These are phyloP conservation scores for Backusella sp. DNA, from an alignment of 192 early-diverging fungal species.

Conservation along the genomic window DNA sequence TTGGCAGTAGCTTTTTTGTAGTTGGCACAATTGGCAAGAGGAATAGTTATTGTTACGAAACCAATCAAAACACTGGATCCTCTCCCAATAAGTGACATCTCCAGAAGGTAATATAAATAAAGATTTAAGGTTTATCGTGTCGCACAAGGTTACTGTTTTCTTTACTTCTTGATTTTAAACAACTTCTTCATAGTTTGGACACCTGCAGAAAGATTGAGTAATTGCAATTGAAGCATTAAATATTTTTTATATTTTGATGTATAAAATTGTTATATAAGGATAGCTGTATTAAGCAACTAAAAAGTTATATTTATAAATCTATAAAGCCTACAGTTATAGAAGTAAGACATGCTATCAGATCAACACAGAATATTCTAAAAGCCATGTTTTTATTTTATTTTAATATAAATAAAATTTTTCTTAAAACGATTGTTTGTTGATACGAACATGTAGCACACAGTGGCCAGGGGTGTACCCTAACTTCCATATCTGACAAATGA, in stretches of 20 bases:
- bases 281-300: not conserved
- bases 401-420: not conserved
- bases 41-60: not conserved
- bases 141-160: not conserved
- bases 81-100: not conserved
- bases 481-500: constrained; percentile 5
- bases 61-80: not conserved
- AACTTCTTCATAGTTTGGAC: not conserved
- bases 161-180: not conserved
- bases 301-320: not conserved
- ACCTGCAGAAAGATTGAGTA: not conserved
- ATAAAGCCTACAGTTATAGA: not conserved
- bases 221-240: not conserved
- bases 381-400: not conserved
- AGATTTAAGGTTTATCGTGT: not conserved
- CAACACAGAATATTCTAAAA: not conserved
- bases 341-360: not conserved
- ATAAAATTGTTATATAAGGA: not conserved
- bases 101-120: not conserved
- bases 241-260: not conserved
- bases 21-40: not conserved
- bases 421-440: not conserved
- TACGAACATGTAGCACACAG: not conserved
- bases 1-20: not conserved
- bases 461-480: not conserved